Evolutionary conservation across 1,139 yeast genomes (phyloP).

Genomic region (Suhomyces panamericanus): DNA sequence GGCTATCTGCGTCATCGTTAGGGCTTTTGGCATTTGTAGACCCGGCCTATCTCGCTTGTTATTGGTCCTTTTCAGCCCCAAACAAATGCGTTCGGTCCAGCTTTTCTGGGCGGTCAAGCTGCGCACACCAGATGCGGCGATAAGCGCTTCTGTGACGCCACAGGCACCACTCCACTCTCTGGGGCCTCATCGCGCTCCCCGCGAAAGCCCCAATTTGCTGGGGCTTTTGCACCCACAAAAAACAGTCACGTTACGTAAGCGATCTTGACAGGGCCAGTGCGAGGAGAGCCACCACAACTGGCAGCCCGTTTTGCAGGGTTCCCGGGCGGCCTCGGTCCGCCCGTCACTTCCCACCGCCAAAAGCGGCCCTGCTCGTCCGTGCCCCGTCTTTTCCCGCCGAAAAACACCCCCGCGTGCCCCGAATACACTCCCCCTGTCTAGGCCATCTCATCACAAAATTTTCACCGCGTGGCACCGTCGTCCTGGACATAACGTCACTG

Average conservation of each 20-base stretch:
- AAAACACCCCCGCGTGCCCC: conserved; percentile 12
- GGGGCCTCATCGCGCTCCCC: too few species aligned
- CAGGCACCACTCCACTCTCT: not conserved
- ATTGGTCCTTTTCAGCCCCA: not conserved
- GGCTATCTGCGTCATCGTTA: too few species aligned
- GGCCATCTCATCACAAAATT: conserved; percentile 13
- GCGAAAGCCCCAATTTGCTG: too few species aligned
- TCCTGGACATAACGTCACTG: conserved; percentile 7
- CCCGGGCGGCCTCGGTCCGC: not conserved
- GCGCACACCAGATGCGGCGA: too few species aligned
- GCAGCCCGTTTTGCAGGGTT: too few species aligned
- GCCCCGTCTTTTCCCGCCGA: conserved; percentile 9
- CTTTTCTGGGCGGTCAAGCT: too few species aligned
- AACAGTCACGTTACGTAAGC: conserved; percentile 10
- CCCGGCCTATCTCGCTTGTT: not conserved
- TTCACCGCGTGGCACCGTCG: conserved; percentile 11
- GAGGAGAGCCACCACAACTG: not conserved
- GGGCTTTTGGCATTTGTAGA: not conserved
- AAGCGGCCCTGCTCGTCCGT: not conserved
- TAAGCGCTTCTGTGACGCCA: not conserved
- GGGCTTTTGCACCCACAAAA: conserved; percentile 5
- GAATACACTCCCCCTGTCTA: too few species aligned
- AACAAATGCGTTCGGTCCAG: not conserved
- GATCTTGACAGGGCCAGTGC: not conserved
- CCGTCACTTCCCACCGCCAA: not conserved